Evolutionary conservation across 2,329 filamentous ascomycete genomes (phyloP).

Genomic region (Diaporthe sp.): DNA sequence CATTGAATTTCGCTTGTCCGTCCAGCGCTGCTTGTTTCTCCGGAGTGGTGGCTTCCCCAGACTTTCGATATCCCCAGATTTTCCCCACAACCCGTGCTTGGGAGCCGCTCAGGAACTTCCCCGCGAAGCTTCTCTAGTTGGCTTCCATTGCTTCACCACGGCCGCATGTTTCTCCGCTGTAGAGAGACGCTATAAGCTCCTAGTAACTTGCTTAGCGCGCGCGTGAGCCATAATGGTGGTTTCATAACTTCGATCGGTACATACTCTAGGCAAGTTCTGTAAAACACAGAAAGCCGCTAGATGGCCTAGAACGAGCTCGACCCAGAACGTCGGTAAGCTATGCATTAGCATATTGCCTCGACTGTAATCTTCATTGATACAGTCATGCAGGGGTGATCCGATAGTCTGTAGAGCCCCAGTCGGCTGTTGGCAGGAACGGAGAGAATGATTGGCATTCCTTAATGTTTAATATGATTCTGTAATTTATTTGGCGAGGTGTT

Average conservation of each 20-base stretch:
- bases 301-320: background rate
- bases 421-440: background rate
- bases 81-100: slow-evolving; percentile 24
- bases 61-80: slow-evolving; percentile 24
- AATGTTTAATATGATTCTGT: background rate
- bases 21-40: background rate
- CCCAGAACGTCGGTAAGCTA: slow-evolving; percentile 10
- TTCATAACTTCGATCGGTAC: background rate
- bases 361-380: background rate
- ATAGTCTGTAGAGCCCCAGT: background rate
- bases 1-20: background rate
- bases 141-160: background rate
- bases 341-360: background rate
- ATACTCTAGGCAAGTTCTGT: background rate
- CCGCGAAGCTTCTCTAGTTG: background rate
- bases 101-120: background rate
- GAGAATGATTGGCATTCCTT: background rate
- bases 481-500: no score
- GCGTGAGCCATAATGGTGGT: slow-evolving; percentile 1
- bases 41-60: background rate
- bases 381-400: background rate
- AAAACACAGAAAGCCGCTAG: background rate
- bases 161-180: slow-evolving; percentile 19
- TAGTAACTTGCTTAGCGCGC: slow-evolving; percentile 3
- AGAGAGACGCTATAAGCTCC: background rate